Evolutionary conservation across 495 filamentous ascomycete species (phyloP), one percentile per base, ranked within the genome.

Genomic region (Eremomyces bilateralis): DNA sequence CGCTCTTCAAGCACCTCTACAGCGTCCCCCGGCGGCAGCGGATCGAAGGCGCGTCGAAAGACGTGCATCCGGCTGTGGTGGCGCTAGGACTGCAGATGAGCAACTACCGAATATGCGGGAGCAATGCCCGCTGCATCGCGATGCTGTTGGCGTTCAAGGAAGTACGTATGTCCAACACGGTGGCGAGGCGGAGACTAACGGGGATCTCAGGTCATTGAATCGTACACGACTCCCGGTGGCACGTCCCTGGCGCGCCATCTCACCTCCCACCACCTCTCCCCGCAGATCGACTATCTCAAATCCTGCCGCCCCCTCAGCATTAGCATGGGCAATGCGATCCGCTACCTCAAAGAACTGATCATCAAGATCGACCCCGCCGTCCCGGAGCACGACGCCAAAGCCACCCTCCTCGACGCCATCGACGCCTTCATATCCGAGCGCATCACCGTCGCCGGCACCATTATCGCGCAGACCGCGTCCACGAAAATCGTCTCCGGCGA

Each of bases 291-390:
- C 40, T 92, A 85, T 48, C 71, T 97, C 20, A 78, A 76, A 29
- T 81, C 82, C 38, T 93, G 82, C 48, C 75, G 88, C 4, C 82
- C 88, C 8, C 76, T 95, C 54, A 84, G 78, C 33, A 80, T 88
- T 51, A 77, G 76, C 28, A 85, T 92, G 71, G 84, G 90, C 37
- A 95, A 94, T 54, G 81, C 82, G 15, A 93, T 97, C 51, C 69
- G 90, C 24, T 81, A 82, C 58, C 64, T 97, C 15, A 97, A 97
- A 58, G 63, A 88, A 20, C 67, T 75, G 47, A 83, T 97, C 53
- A 70, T 76, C 35, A 75, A 72, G 31, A 70, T 93, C 39, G 82
- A 92, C 48, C 80, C 83, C 8, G 71, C 77, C 39, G 67, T 70
- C 4, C 69, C 79, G 11, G 83, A 97, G 42, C 51, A 65, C 3